Conservation (phyloP, 441 rosid genomes). For the Jatropha podagrica region DNA sequence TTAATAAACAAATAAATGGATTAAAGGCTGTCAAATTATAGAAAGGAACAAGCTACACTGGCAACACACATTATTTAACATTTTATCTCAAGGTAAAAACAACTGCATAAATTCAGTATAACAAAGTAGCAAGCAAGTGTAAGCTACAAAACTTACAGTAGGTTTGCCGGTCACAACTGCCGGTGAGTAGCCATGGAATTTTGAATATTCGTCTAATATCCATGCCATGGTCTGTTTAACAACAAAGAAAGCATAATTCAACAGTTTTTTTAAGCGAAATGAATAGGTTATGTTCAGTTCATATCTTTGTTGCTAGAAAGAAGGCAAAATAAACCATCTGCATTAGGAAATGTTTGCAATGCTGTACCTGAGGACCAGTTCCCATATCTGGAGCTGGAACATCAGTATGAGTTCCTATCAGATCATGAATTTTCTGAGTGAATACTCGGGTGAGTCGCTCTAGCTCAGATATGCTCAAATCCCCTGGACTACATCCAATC, state of each 20-base stretch:
- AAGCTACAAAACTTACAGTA: conserved; percentile 44
- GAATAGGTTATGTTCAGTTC: not conserved
- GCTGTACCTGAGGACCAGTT: conserved; percentile 79
- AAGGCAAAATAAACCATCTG: not conserved
- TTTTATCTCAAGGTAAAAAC: not conserved
- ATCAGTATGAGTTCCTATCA: conserved; percentile 87
- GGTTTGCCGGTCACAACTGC: conserved; percentile 99
- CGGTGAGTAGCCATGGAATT: conserved; percentile 96
- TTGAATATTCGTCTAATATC: conserved; percentile 98
- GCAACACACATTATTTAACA: not conserved
- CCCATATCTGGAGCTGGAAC: conserved; percentile 99
- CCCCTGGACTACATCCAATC: conserved; percentile 84
- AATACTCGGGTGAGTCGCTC: conserved; percentile 97
- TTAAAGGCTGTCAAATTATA: not conserved
- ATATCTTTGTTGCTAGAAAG: not conserved
- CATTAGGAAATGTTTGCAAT: not conserved
- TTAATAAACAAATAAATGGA: conserved; percentile 5
- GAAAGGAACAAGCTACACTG: not conserved
- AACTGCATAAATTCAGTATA: not conserved
- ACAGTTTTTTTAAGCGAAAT: not conserved
- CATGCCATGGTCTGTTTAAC: conserved; percentile 88
- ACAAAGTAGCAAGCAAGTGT: no score
- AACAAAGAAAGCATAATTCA: conserved; percentile 1
- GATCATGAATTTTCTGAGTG: conserved; percentile 98
- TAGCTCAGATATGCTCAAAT: conserved; percentile 66